These are phyloP conservation scores for Plantago coronopus DNA, from an alignment of 305 asterid genomes.

Conservation along the genomic window DNA sequence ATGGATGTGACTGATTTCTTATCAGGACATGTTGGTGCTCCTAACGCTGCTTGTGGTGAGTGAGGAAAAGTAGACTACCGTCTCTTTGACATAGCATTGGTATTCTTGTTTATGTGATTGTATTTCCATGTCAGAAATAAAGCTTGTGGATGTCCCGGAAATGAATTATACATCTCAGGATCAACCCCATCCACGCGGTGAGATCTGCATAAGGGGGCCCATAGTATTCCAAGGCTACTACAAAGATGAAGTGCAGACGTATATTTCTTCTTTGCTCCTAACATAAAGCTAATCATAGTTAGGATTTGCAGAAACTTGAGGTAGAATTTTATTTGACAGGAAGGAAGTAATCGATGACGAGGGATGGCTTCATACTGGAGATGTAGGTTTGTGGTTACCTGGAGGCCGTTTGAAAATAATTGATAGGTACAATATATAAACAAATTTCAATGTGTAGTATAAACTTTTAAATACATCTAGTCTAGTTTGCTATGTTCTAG, in stretches of 20 bases:
- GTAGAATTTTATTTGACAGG: constrained; percentile 30
- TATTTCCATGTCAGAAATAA: constrained; percentile 41
- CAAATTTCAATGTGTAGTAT: background rate
- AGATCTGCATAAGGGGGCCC: constrained; percentile 74
- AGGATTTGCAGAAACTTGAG: background rate
- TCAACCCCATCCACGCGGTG: constrained; percentile 71
- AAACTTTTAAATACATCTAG: too few species aligned
- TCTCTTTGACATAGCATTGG: background rate
- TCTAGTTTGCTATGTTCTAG: background rate
- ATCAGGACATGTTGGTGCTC: constrained; percentile 71
- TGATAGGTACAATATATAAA: constrained; percentile 52
- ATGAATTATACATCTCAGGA: constrained; percentile 64
- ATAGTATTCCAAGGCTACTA: constrained; percentile 69
- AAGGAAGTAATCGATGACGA: constrained; percentile 59
- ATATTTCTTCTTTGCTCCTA: constrained; percentile 13
- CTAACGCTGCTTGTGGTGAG: constrained; percentile 67
- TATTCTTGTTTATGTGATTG: background rate
- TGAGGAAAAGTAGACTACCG: background rate
- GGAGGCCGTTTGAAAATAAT: constrained; percentile 74
- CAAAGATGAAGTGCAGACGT: constrained; percentile 64
- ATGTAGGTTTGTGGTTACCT: constrained; percentile 64
- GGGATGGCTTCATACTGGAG: constrained; percentile 85
- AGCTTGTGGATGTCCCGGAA: constrained; percentile 70
- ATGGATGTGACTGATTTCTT: constrained; percentile 59
- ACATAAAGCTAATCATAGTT: background rate